Percentiles rank a stretch among this genome's conserved stretches.
phyloP scores from a whole-genome alignment of 2,329 filamentous ascomycete genomes.

The Calonectria honghensis region DNA sequence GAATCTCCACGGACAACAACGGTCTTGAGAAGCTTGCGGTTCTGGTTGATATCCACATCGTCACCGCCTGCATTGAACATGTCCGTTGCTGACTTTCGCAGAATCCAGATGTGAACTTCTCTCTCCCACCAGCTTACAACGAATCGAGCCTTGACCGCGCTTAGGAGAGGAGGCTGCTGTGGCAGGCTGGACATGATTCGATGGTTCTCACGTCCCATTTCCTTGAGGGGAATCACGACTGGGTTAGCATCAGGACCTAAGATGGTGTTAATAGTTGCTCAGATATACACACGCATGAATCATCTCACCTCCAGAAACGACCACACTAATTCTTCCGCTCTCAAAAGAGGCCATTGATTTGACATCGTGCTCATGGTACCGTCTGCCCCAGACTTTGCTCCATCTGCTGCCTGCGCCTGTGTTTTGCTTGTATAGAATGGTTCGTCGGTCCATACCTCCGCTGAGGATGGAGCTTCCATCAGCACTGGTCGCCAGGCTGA shows the following conservation, averaged over 20 bases:
- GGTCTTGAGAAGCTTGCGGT: slow-evolving; percentile 80
- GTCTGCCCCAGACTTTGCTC: slow-evolving; percentile 89
- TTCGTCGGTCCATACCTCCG: slow-evolving; percentile 92
- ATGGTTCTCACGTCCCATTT: slow-evolving; percentile 88
- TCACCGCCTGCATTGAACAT: slow-evolving; percentile 65
- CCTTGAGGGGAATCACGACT: slow-evolving; percentile 83
- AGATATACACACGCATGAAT: background rate
- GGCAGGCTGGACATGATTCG: slow-evolving; percentile 89
- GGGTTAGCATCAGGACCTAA: slow-evolving; percentile 90
- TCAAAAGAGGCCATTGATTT: slow-evolving; percentile 96
- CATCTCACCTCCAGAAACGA: slow-evolving; percentile 90
- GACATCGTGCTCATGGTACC: slow-evolving; percentile 95
- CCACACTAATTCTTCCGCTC: slow-evolving; percentile 85
- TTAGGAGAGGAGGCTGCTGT: slow-evolving; percentile 83
- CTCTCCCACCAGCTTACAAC: slow-evolving; percentile 95
- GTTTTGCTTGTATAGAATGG: slow-evolving; percentile 85
- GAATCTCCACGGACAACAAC: slow-evolving; percentile 84
- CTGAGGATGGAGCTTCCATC: slow-evolving; percentile 91
- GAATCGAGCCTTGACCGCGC: slow-evolving; percentile 83
- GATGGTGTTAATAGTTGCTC: slow-evolving; percentile 30
- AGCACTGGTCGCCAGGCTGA: slow-evolving; percentile 88
- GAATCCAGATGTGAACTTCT: slow-evolving; percentile 88
- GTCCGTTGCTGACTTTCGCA: slow-evolving; percentile 68
- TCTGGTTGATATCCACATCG: slow-evolving; percentile 68
- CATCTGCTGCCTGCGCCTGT: slow-evolving; percentile 79